Evolutionary conservation across 768 basidiomycete species (phyloP), one percentile per base, ranked within the genome.

Genomic region (Paxillus involutus): DNA sequence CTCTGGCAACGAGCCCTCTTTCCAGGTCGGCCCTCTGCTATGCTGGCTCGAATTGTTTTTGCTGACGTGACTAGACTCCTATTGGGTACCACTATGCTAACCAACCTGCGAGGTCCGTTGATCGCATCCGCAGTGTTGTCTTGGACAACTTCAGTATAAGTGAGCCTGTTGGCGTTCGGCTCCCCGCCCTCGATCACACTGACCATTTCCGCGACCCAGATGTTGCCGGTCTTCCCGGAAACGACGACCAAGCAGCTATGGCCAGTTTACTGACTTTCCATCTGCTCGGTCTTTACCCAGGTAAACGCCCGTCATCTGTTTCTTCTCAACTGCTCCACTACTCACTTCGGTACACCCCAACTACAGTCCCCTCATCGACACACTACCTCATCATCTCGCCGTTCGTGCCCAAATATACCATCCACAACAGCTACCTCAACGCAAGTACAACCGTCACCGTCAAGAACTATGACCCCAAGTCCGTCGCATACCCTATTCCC

Each of bases 191-290:
- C 49, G 10, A n/a, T n/a, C 10, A 17, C 39, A 19, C 9, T 40
- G 39, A 40, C 39, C 39, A n/a, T 17, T n/a, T 17, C 35, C 35
- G 5, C 12, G 49, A 30, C 29, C 16, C 50, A 88, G 85, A 80
- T 48, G 70, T 81, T 14, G 83, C 75, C n/a, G 85, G 86, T 9
- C 64, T 88, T 4, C 86, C 86, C 2, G 85, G 86, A 37, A 88
- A 87, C 55, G 86, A 86, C 55, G 85, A 87, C 59, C 85, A 86
- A 64, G 85, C 81, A 2, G 85, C 85, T 1, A 87, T 86, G 85
- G 86, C 83, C 2, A 79, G 83, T 9, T 67, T 85, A 4, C 75
- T 87, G 19, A 63, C 70, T 1, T 88, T 85, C 79, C 84, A 86
- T 63, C 75, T 88, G 6, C 74, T 88, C 12, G 85, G 86, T 8